Conservation (phyloP, 768 basidiomycete species). For the Albatrellus ellisii region DNA sequence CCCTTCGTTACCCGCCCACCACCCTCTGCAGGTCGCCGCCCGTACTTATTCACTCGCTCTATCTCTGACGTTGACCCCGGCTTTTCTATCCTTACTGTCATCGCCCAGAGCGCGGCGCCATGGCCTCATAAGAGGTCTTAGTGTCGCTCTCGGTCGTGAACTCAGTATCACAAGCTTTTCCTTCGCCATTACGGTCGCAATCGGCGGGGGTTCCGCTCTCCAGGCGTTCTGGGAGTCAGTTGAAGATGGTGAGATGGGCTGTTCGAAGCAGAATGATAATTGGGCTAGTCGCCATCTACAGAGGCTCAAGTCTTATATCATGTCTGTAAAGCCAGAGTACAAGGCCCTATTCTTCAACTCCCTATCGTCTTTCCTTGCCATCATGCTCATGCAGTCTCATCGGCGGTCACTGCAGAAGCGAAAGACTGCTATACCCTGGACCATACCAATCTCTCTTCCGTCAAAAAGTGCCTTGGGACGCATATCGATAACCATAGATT, state of each 20-base stretch:
- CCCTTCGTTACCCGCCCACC: constrained; percentile 18
- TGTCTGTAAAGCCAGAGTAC: constrained; percentile 26
- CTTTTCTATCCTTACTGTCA: constrained; percentile 39
- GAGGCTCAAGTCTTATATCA: constrained; percentile 8
- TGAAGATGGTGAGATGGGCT: constrained; percentile 6
- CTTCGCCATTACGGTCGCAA: constrained; percentile 46
- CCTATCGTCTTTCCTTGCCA: constrained; percentile 41
- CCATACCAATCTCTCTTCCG: constrained; percentile 9
- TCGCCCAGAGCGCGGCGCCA: constrained; percentile 18
- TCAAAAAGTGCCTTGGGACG: not conserved
- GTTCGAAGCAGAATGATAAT: not conserved
- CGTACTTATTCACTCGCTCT: constrained; percentile 58
- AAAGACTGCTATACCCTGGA: constrained; percentile 17
- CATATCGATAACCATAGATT: constrained; percentile 47
- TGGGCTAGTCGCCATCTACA: not conserved
- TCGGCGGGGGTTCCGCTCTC: constrained; percentile 51
- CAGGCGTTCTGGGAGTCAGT: constrained; percentile 29
- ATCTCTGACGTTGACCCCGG: constrained; percentile 54
- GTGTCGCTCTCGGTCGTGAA: constrained; percentile 38
- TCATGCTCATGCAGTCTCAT: constrained; percentile 44
- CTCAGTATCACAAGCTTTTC: constrained; percentile 54
- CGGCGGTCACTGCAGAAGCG: constrained; percentile 21
- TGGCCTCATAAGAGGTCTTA: constrained; percentile 16
- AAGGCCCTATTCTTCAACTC: constrained; percentile 47
- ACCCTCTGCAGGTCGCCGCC: constrained; percentile 44